phyloP scores from a whole-genome alignment of 306 rosid genomes.

The Acacia crassicarpa region DNA sequence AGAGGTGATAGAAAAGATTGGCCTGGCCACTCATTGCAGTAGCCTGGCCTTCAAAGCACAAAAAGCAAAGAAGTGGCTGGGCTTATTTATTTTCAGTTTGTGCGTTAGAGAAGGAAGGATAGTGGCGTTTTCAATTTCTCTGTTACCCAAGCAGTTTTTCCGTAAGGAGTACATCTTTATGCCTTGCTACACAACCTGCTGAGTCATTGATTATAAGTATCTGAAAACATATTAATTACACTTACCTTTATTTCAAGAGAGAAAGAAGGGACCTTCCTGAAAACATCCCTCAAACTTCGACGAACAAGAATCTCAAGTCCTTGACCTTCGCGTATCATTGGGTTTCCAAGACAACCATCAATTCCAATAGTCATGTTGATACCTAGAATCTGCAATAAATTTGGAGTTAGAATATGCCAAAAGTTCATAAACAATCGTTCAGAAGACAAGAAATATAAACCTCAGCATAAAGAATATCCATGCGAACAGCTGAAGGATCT shows the following conservation, averaged over 20 bases:
- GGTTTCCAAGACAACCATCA: slow-evolving; percentile 76
- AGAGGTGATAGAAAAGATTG: neutral
- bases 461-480: slow-evolving; percentile 93
- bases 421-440: slow-evolving; percentile 7
- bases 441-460: slow-evolving; percentile 41
- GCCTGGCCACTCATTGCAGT: neutral
- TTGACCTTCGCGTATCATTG: slow-evolving; percentile 89
- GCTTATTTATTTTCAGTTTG: neutral
- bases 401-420: slow-evolving; percentile 31
- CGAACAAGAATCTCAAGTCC: slow-evolving; percentile 84
- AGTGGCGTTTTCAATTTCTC: neutral
- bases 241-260: slow-evolving; percentile 90
- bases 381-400: slow-evolving; percentile 70
- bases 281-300: slow-evolving; percentile 97
- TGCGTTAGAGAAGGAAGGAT: neutral
- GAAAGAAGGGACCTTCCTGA: slow-evolving; percentile 89
- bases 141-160: neutral
- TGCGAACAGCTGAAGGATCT: slow-evolving; percentile 90
- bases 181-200: neutral
- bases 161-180: neutral
- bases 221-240: neutral
- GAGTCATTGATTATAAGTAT: neutral
- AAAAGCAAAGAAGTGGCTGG: neutral
- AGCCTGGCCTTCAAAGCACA: neutral
- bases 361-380: slow-evolving; percentile 94